Evolutionary conservation across 805 yeast genomes (phyloP), one percentile per base, ranked within the genome.

Genomic region (Barnettozyma vustinii): DNA sequence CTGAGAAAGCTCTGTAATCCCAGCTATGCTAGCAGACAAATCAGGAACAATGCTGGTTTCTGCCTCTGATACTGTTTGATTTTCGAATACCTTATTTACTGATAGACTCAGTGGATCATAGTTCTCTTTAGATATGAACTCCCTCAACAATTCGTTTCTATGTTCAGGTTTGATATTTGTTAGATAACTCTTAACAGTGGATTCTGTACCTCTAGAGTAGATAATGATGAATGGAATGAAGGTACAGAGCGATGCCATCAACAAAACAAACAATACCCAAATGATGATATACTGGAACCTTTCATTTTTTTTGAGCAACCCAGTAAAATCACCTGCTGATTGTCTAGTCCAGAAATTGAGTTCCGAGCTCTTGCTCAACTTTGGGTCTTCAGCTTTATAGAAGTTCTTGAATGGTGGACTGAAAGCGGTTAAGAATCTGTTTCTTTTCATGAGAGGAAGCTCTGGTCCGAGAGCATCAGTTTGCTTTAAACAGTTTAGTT

Each of bases 151-250:
- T 7, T 46, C 43, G 12, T 51, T 46, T 46, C 67, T 57, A 27
- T 61, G 62, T 6, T 50, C 46, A 12, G 60, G 59, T 3, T 56
- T 47, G n/a, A 62, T 57, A 30, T 62, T 55, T 1, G 52, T 43
- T 49, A 72, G 63, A 49, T 64, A 73, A 1, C 51, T 59, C 18
- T 45, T 41, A 3, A 66, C 65, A 5, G 61, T 47, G 1, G 44
- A 25, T 39, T 57, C 62, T 1, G 72, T 66, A 0, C 76, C 76
- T 33, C 61, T 54, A 1, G 67, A 52, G 21, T 64, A 59, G 2
- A 66, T 53, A 2, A 66, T 54, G 4, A 52, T n/a, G 12, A 57
- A 44, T 3, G 63, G 63, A 37, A 57, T 40, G 25, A 54, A 51
- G 0, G 49, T 37, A 42, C 60, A 57, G 3, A 58, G 13, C 4